Conservation (phyloP, 441 rosid species). For the Erodium texanum region DNA sequence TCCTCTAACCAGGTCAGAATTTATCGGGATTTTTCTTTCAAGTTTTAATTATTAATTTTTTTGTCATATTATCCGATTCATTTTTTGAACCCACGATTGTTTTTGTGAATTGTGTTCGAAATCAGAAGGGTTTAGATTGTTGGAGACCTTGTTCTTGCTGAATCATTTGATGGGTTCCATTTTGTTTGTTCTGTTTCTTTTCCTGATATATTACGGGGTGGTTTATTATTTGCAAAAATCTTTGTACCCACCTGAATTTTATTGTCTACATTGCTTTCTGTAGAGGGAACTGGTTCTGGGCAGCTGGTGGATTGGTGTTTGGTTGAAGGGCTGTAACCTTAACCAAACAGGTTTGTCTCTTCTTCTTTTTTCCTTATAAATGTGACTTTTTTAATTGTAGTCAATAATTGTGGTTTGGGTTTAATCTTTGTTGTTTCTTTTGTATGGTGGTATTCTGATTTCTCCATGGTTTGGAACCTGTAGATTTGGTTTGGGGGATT, state of each 20-base stretch:
- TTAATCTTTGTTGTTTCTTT: neutral
- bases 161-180: constrained; percentile 11
- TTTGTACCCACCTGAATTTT: too few relatives aligned
- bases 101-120: neutral
- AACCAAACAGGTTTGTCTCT: constrained; percentile 22
- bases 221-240: constrained; percentile 4
- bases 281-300: constrained; percentile 11
- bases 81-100: too few relatives aligned
- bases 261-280: neutral
- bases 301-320: constrained; percentile 10
- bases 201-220: constrained; percentile 17
- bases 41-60: too few relatives aligned
- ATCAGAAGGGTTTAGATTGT: constrained; percentile 10
- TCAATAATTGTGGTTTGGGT: neutral
- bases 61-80: too few relatives aligned
- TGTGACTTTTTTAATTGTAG: too few relatives aligned
- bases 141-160: constrained; percentile 5
- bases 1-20: neutral
- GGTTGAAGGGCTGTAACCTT: constrained; percentile 14
- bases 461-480: too few relatives aligned
- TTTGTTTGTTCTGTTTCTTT: constrained; percentile 25
- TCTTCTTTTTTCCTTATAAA: too few relatives aligned
- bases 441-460: too few relatives aligned
- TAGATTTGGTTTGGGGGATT: too few relatives aligned
- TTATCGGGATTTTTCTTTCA: too few relatives aligned